Percentiles rank a stretch among this genome's conserved stretches.
Conservation (phyloP, 495 filamentous ascomycete species). For the Podospora appendiculata region DNA sequence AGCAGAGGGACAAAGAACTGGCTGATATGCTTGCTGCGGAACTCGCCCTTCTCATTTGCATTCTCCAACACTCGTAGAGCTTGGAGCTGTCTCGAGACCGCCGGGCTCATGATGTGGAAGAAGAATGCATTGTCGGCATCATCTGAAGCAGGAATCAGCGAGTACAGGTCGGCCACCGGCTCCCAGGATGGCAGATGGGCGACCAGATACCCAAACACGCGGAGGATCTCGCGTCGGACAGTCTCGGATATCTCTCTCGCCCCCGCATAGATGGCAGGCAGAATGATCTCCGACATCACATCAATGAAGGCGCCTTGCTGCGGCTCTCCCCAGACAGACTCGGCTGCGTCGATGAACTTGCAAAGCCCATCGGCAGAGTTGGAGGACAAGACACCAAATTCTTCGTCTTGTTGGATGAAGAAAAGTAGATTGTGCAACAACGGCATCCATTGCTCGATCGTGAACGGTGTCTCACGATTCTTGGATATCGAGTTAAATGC, state of each 20-base stretch:
- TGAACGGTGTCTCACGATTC: conserved; percentile 42
- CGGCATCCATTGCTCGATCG: conserved; percentile 79
- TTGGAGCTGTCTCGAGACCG: conserved; percentile 76
- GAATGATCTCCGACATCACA: conserved; percentile 52
- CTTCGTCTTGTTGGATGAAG: conserved; percentile 79
- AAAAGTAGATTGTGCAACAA: conserved; percentile 84
- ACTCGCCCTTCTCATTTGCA: conserved; percentile 50
- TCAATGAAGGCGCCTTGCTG: conserved; percentile 31
- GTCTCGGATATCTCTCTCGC: conserved; percentile 71
- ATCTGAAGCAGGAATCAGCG: conserved; percentile 66
- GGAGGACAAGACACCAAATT: conserved; percentile 70
- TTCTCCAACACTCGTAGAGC: conserved; percentile 69
- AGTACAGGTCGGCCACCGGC: conserved; percentile 65
- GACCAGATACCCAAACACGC: conserved; percentile 69
- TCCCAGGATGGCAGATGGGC: conserved; percentile 59
- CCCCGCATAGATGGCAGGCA: conserved; percentile 71
- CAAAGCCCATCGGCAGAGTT: conserved; percentile 76
- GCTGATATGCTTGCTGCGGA: conserved; percentile 69
- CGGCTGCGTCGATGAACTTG: conserved; percentile 61
- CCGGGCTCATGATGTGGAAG: conserved; percentile 83
- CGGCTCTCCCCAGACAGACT: conserved; percentile 20
- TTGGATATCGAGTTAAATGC: conserved; percentile 72
- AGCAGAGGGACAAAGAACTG: conserved; percentile 86
- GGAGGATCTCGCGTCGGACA: conserved; percentile 72
- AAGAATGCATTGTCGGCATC: conserved; percentile 81